Conservation (phyloP, 257 asterid species). For the Plectranthus barbatus region DNA sequence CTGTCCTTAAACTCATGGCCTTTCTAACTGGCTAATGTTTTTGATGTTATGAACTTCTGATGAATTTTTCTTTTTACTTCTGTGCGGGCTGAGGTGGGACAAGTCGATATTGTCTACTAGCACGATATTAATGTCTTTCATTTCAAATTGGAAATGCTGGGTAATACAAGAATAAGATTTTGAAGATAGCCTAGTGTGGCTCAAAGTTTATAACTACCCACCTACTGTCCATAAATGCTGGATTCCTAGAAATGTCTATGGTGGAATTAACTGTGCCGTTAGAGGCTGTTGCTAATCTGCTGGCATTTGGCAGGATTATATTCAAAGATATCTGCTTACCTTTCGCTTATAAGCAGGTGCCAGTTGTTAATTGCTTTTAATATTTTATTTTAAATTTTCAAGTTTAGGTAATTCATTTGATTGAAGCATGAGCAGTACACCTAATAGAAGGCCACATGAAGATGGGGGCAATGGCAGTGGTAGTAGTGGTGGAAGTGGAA, state of each 20-base stretch:
- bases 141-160: neutral
- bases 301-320: neutral
- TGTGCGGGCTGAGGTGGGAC: neutral
- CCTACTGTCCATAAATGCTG: neutral
- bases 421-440: slow-evolving; percentile 60
- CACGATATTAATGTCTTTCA: neutral
- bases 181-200: neutral
- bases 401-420: neutral
- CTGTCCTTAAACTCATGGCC: neutral
- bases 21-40: neutral
- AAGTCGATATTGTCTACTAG: neutral
- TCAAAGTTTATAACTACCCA: neutral
- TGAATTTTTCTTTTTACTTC: neutral
- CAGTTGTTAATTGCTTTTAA: neutral
- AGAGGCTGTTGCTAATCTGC: neutral
- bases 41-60: neutral
- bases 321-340: neutral
- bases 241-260: neutral
- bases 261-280: neutral
- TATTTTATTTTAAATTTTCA: neutral
- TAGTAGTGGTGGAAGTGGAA: slow-evolving; percentile 29
- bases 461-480: slow-evolving; percentile 56
- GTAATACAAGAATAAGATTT: neutral
- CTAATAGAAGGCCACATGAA: slow-evolving; percentile 67
- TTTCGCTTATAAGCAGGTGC: neutral